Percentiles rank a stretch among this genome's conserved stretches.
Evolutionary conservation across 176 grass and related monocot species (phyloP).

Genomic region (Phyllostachys edulis): DNA sequence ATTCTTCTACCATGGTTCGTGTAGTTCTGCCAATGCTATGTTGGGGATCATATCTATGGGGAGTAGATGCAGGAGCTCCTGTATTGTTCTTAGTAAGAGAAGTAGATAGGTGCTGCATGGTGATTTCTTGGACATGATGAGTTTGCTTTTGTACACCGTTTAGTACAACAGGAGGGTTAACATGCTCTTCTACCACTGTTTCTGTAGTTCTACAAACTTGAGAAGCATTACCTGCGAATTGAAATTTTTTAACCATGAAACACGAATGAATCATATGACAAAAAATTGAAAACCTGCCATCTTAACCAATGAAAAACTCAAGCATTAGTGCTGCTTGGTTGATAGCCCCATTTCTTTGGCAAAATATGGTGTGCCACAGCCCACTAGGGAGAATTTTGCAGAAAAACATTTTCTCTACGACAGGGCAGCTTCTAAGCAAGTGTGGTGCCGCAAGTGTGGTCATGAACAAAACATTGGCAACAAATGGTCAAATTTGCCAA

Average conservation of each 20-base stretch:
- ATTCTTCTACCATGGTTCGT: slow-evolving; percentile 27
- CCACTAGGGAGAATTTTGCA: neutral
- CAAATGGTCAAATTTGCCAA: neutral
- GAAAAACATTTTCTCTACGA: neutral
- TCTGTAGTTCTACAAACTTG: slow-evolving; percentile 32
- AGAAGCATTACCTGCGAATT: slow-evolving; percentile 33
- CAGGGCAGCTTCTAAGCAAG: neutral
- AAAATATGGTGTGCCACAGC: neutral
- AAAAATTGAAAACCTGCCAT: neutral
- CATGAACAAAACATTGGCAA: neutral
- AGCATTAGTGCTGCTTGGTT: neutral
- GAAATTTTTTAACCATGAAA: neutral
- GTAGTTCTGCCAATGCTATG: slow-evolving; percentile 28
- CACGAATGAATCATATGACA: neutral
- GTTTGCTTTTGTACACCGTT: slow-evolving; percentile 26
- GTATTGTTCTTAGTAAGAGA: slow-evolving; percentile 27
- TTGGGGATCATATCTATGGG: slow-evolving; percentile 8
- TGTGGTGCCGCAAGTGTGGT: neutral
- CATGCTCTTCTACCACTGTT: slow-evolving; percentile 16
- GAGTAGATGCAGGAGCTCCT: slow-evolving; percentile 30
- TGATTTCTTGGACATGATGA: slow-evolving; percentile 24
- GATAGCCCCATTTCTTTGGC: neutral
- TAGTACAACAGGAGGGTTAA: slow-evolving; percentile 28
- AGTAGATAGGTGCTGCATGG: slow-evolving; percentile 40
- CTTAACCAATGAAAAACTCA: slow-evolving; percentile 16